Conservation (phyloP, 1,139 yeast species). For the Pichia terricola region DNA sequence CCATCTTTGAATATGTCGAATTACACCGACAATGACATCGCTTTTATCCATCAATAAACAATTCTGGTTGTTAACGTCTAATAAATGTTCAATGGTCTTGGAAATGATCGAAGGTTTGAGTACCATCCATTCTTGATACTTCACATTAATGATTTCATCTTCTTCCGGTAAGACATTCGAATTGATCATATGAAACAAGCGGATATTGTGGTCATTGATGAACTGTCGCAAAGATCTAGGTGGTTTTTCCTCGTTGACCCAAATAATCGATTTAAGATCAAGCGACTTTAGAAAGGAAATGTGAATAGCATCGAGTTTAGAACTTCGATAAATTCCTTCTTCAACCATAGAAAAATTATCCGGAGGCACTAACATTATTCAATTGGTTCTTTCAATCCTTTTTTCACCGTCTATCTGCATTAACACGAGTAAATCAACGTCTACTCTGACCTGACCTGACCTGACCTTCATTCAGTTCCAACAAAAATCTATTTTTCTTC, state of each 20-base stretch:
- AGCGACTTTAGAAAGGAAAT: conserved; percentile 61
- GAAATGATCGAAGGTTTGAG: conserved; percentile 49
- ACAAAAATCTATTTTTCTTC: no score
- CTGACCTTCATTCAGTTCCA: no score
- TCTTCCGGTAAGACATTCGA: conserved; percentile 19
- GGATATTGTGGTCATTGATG: conserved; percentile 35
- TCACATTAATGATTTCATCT: conserved; percentile 15
- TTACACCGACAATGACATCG: conserved; percentile 67
- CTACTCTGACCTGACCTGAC: no score
- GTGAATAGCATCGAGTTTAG: conserved; percentile 50
- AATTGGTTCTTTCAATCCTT: neutral
- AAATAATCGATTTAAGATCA: conserved; percentile 44
- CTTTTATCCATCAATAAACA: conserved; percentile 71
- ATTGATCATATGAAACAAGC: conserved; percentile 32
- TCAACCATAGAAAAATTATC: conserved; percentile 73
- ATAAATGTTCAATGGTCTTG: conserved; percentile 47
- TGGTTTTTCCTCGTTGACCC: conserved; percentile 67
- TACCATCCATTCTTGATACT: conserved; percentile 59
- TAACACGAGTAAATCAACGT: no score
- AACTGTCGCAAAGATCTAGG: conserved; percentile 41
- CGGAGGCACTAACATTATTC: conserved; percentile 62
- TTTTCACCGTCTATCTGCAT: neutral
- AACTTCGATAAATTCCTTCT: conserved; percentile 57
- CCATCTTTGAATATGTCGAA: conserved; percentile 84
- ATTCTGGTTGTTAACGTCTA: conserved; percentile 57